Base-by-base conservation (phyloP, 208 protist species). In the Trypanosoma brucei region DNA sequence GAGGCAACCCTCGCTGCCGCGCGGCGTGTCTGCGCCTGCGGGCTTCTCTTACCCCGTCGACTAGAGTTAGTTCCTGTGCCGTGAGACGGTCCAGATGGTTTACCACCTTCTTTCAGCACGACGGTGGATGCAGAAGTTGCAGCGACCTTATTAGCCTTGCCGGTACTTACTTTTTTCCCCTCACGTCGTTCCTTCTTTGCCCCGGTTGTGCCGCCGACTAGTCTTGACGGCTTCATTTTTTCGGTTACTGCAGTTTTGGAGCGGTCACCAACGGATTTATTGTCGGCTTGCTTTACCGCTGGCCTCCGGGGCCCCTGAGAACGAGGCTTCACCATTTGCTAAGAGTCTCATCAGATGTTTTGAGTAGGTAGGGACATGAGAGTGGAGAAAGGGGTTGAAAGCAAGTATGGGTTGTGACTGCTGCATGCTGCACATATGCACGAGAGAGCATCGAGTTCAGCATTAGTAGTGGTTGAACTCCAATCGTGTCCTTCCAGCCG, bases 281-380 rank as follows among this genome's bases (percentile, higher is more conserved):
- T 50, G 31, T 9, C 7, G 4, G n/a, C 1, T 14, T 6, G 2
- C 59, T 55, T 64, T 33, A 55, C 55, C 34, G 36, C 39, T 9
- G 42, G 4, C 33, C 57, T 65, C 22, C 60, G 51, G 31, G 39
- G 51, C 36, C 22, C 50, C 11, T 35, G 34, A 9, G 48, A 30
- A 30, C 39, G 50, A 31, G 22, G 49, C 37, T 65, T 65, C 1
- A 65, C 60, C 60, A 65, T 65, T 56, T 55, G 42, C 33, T 62
- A 39, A 31, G 40, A 35, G 37, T 62, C 53, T 50, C 44, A 50
- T 3, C 48, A 40, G 35, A 42, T 35, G 34, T 13, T 45, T 30
- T 49, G 13, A 60, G 22, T 49, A 46, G 0, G 42, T 6, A 46
- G 42, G 6, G 11, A 11, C 6, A 54, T 33, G n/a, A n/a, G 50